phyloP scores from a whole-genome alignment of 768 basidiomycete genomes.

The Ramaria rubella region DNA sequence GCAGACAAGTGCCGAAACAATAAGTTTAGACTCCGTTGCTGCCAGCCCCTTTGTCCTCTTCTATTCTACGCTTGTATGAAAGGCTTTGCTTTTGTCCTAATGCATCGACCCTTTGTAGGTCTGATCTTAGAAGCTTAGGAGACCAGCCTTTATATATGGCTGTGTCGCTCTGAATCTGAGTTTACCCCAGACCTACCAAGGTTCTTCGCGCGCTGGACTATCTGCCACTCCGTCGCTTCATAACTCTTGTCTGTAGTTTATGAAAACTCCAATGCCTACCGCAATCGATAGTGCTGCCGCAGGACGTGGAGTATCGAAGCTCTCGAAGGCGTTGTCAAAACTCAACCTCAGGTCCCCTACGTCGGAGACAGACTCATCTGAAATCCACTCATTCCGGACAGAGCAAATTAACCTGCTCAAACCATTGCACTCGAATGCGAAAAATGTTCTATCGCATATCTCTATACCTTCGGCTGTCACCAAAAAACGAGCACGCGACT shows the following conservation, averaged over 20 bases:
- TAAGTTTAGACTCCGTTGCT: too few species aligned
- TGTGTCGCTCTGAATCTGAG: too few species aligned
- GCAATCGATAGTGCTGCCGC: not conserved
- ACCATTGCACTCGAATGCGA: not conserved
- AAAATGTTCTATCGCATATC: not conserved
- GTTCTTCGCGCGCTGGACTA: too few species aligned
- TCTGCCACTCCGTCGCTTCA: too few species aligned
- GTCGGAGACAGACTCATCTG: not conserved
- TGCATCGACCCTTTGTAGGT: not conserved
- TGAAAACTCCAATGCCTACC: not conserved
- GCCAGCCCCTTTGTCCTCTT: too few species aligned
- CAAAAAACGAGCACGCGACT: not conserved
- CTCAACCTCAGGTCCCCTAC: not conserved
- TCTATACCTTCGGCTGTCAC: not conserved
- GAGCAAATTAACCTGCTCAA: not conserved
- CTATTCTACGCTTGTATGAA: too few species aligned
- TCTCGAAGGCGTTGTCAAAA: slow-evolving; percentile 4
- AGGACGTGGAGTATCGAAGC: not conserved
- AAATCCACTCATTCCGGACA: not conserved
- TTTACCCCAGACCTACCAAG: too few species aligned
- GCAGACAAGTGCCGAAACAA: too few species aligned
- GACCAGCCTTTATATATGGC: too few species aligned
- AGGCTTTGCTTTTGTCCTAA: not conserved
- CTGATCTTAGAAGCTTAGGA: too few species aligned
- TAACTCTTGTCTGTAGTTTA: too few species aligned